Base-by-base conservation (phyloP, 2,329 filamentous ascomycete species). In the Pseudogymnoascus sp. region DNA sequence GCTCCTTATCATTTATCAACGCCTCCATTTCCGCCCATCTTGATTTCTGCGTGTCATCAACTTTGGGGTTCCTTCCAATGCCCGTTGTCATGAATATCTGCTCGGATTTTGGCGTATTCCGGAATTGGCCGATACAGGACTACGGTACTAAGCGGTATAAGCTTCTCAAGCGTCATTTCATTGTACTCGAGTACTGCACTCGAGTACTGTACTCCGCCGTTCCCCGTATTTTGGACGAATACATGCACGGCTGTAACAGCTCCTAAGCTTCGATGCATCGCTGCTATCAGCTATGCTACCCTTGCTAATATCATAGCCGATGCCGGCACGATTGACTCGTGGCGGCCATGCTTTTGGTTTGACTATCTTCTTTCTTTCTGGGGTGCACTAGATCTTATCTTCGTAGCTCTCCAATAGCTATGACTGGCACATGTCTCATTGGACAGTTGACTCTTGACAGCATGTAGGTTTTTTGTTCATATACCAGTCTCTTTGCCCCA, bases 341-440 rank as follows among this genome's bases (percentile, higher is more conserved):
- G 29, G 29, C n/a, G 15, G 29, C 29, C 10, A 33, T 55, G 45
- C 18, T n/a, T 29, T 18, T 18, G 15, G 8, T 15, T 18, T 55
- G 48, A 35, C 48, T 55, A 55, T 55, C 48, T 55, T 55, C 48
- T 55, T 55, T 55, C 45, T 55, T 55, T 55, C 48, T 35, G 48
- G 48, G 48, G 29, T 55, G 9, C 9, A 21, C 48, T 21, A 55
- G 48, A 55, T 33, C 48, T 55, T 55, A 55, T 55, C 48, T 33
- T 55, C 29, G 15, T 33, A 55, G 48, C n/a, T 55, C 15, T 18
- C 48, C 48, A 18, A 35, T 35, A 55, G 48, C 48, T 55, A 55
- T 55, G 45, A 55, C 27, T 31, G 10, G 5, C 45, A 5, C 27
- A 31, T 2, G 9, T 12, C 3, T 35, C 29, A 55, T 33, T 55